phyloP scores from a whole-genome alignment of 2,329 filamentous ascomycete species.

The Epichloe brachyelytri region DNA sequence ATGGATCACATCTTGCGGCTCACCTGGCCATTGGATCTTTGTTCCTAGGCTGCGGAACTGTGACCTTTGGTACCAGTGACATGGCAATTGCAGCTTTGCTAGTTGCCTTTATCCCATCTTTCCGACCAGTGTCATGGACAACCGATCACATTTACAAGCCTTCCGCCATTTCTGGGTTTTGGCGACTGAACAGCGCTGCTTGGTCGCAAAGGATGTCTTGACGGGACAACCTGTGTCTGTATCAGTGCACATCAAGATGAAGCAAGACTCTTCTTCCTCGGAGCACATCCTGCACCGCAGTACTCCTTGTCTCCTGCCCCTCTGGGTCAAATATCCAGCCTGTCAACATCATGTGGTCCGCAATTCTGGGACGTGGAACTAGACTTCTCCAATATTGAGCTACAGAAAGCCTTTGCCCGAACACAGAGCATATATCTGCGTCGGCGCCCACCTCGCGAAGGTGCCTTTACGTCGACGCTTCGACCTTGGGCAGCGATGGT shows the following conservation, averaged over 20 bases:
- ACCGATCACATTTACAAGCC: conserved; percentile 86
- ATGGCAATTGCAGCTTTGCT: conserved; percentile 76
- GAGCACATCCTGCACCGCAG: conserved; percentile 28
- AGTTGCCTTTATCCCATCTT: conserved; percentile 86
- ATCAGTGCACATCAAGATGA: conserved; percentile 54
- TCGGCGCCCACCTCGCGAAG: conserved; percentile 53
- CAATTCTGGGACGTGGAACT: conserved; percentile 73
- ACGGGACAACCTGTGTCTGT: conserved; percentile 68
- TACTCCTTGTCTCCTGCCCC: conserved; percentile 53
- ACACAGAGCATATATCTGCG: conserved; percentile 66
- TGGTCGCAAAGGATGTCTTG: conserved; percentile 77
- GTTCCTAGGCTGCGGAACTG: conserved; percentile 84
- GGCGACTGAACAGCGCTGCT: conserved; percentile 76
- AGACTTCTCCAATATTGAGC: conserved; percentile 54
- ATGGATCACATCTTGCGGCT: conserved; percentile 84
- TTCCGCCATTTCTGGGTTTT: conserved; percentile 97
- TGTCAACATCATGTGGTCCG: conserved; percentile 48
- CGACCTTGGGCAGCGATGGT: conserved; percentile 48
- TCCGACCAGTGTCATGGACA: conserved; percentile 80
- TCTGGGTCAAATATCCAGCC: conserved; percentile 44
- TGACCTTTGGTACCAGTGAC: conserved; percentile 82
- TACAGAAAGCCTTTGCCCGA: conserved; percentile 47
- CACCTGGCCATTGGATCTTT: conserved; percentile 85
- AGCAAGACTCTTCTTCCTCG: conserved; percentile 24
- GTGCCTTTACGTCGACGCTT: conserved; percentile 60